Evolutionary conservation across 2,329 filamentous ascomycete species (phyloP).

Genomic region (Sporothrix brunneoviolacea): DNA sequence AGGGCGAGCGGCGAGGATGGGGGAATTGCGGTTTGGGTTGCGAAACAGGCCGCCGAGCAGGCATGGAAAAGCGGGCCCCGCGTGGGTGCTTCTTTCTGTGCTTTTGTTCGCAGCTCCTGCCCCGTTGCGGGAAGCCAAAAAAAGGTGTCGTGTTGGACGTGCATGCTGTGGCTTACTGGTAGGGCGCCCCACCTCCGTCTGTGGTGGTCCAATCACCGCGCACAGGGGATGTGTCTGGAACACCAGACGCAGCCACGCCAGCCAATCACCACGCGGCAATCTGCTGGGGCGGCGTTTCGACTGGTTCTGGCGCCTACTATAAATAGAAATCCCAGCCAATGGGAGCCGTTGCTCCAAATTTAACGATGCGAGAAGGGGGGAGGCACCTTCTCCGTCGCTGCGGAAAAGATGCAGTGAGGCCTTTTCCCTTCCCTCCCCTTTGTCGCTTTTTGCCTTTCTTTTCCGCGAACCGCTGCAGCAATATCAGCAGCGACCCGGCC

Average conservation of each 20-base stretch:
- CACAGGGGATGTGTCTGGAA: slow-evolving; percentile 2
- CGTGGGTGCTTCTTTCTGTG: neutral
- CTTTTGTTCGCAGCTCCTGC: neutral
- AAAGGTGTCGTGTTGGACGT: slow-evolving; percentile 7
- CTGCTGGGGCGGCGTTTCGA: slow-evolving; percentile 17
- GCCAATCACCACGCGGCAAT: slow-evolving; percentile 14
- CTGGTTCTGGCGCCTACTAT: slow-evolving; percentile 20
- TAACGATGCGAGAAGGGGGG: neutral
- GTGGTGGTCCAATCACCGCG: slow-evolving; percentile 7
- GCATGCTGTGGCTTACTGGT: slow-evolving; percentile 8
- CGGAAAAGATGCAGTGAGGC: slow-evolving; percentile 3
- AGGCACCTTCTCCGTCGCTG: slow-evolving; percentile 1
- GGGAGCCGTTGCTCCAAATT: slow-evolving; percentile 7
- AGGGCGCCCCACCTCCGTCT: neutral
- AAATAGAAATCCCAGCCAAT: slow-evolving; percentile 19
- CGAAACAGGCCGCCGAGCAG: neutral
- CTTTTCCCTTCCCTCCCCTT: neutral
- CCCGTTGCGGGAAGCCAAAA: slow-evolving; percentile 1
- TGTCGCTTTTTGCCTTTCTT: neutral
- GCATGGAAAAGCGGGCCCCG: slow-evolving; percentile 2
- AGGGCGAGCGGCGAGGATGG: neutral
- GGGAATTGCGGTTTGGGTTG: neutral
- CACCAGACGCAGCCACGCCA: neutral
- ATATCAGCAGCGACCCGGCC: neutral
- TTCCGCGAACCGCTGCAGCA: neutral